phyloP scores from a whole-genome alignment of 305 asterid species.

The Fraxinus xanthoxyloides region DNA sequence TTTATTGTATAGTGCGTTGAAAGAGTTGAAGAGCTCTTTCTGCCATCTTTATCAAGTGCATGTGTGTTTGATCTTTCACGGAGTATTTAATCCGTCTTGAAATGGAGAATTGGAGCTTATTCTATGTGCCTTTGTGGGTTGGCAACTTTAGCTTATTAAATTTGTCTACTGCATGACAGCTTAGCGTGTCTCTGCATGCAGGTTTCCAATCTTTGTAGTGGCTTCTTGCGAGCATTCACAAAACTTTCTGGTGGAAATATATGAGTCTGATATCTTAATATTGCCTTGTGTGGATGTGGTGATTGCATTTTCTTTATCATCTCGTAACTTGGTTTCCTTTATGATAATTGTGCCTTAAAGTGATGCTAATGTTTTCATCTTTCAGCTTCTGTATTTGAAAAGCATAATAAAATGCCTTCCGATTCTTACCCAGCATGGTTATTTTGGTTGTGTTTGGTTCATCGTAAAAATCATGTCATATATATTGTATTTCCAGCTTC shows the following conservation, averaged over 20 bases:
- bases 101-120: slow-evolving; percentile 1
- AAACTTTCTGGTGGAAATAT: neutral
- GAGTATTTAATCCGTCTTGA: neutral
- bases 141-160: neutral
- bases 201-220: neutral
- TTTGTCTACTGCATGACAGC: neutral
- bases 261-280: neutral
- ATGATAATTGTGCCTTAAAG: neutral
- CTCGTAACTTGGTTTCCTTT: neutral
- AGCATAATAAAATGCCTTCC: neutral
- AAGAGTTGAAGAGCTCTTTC: neutral
- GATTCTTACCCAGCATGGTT: neutral
- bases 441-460: slow-evolving; percentile 5
- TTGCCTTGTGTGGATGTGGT: neutral
- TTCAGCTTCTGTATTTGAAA: neutral
- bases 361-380: neutral
- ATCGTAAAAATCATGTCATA: neutral
- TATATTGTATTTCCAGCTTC: neutral
- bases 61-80: neutral
- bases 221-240: neutral
- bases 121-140: neutral
- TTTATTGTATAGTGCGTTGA: neutral
- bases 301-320: slow-evolving; percentile 4
- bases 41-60: neutral
- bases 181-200: neutral